Conservation (phyloP, 2,329 filamentous ascomycete genomes). For the Eutypella sp. region DNA sequence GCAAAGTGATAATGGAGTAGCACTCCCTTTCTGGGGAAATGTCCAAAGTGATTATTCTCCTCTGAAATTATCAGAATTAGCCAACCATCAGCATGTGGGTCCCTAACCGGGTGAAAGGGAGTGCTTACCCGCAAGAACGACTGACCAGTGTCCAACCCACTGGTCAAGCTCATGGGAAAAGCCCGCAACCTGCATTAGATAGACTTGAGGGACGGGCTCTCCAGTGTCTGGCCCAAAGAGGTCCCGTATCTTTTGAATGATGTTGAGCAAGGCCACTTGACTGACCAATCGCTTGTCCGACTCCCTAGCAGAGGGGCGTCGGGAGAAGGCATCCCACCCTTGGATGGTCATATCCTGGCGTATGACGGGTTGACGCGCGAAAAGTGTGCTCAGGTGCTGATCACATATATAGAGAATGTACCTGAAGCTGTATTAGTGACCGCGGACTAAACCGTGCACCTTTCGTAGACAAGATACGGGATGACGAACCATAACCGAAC, state of each 20-base stretch:
- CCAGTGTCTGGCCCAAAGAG: slow-evolving; percentile 52
- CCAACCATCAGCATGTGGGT: slow-evolving; percentile 7
- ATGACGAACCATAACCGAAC: slow-evolving; percentile 56
- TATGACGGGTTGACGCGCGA: slow-evolving; percentile 54
- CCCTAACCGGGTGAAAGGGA: slow-evolving; percentile 18
- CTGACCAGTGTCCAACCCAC: slow-evolving; percentile 33
- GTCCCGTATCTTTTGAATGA: slow-evolving; percentile 50
- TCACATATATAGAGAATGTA: slow-evolving; percentile 46
- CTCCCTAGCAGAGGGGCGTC: slow-evolving; percentile 43
- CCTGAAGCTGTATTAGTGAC: background rate
- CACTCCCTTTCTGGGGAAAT: slow-evolving; percentile 34
- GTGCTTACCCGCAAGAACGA: slow-evolving; percentile 22
- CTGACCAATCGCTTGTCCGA: slow-evolving; percentile 53
- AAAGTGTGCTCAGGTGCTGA: slow-evolving; percentile 54
- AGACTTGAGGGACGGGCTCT: slow-evolving; percentile 44
- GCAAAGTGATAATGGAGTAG: slow-evolving; percentile 37
- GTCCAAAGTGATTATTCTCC: slow-evolving; percentile 35
- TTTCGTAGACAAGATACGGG: slow-evolving; percentile 41
- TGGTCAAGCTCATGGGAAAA: slow-evolving; percentile 30
- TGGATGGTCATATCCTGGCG: slow-evolving; percentile 53
- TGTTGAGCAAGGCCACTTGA: slow-evolving; percentile 53
- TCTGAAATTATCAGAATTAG: slow-evolving; percentile 32
- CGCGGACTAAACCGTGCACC: background rate
- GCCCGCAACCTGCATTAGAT: slow-evolving; percentile 40
- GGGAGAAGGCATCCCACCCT: slow-evolving; percentile 52